phyloP scores from a whole-genome alignment of 805 yeast species.

The Yarrowia sp. region DNA sequence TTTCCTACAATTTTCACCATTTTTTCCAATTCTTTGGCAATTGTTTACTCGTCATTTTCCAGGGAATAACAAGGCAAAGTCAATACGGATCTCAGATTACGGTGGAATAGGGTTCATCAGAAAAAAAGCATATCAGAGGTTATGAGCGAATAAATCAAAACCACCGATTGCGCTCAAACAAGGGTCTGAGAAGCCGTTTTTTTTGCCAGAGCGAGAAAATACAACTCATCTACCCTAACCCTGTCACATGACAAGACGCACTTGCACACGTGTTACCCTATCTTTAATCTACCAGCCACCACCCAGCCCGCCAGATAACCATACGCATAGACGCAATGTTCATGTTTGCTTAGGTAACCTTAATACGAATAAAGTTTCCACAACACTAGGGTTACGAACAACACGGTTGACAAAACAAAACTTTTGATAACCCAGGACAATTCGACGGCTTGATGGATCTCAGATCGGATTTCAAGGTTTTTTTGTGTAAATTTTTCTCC shows the following conservation, averaged over 20 bases:
- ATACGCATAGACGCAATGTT: slow-evolving; percentile 15
- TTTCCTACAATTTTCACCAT: not conserved
- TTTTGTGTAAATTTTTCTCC: not conserved
- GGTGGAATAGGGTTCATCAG: not conserved
- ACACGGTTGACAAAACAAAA: too few species aligned
- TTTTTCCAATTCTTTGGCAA: not conserved
- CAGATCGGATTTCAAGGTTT: too few species aligned
- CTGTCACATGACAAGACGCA: not conserved
- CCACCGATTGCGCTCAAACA: not conserved
- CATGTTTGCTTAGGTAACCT: slow-evolving; percentile 13
- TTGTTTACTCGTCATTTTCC: not conserved
- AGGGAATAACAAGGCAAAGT: not conserved
- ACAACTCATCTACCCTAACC: not conserved
- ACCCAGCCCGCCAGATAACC: not conserved
- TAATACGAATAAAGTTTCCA: not conserved
- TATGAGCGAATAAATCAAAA: not conserved
- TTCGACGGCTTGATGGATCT: too few species aligned
- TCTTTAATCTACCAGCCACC: not conserved
- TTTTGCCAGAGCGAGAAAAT: not conserved
- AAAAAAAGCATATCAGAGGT: not conserved
- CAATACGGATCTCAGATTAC: slow-evolving; percentile 13
- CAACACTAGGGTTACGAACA: not conserved
- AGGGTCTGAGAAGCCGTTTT: not conserved
- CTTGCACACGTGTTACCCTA: not conserved
- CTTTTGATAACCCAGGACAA: too few species aligned